Percentiles rank a stretch among this genome's conserved stretches.
These are phyloP conservation scores for Capillidium heterosporum DNA, from an alignment of 371 early-diverging fungal genomes.

Conservation along the genomic window DNA sequence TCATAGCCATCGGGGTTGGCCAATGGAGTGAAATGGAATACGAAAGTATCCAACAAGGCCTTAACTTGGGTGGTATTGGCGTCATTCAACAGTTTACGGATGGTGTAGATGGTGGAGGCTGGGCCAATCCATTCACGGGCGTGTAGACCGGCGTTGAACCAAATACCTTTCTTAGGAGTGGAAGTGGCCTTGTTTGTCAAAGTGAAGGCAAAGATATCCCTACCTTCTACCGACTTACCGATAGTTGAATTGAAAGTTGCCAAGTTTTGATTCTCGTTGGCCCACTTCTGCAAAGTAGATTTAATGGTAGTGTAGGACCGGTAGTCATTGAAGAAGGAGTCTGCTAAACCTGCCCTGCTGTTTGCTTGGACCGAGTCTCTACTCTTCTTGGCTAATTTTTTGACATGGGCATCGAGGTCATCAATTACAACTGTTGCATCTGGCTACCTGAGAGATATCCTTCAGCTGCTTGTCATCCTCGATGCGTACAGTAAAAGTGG, in stretches of 20 bases:
- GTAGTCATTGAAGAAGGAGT: conserved; percentile 20
- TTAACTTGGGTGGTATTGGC: not conserved
- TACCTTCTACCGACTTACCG: not conserved
- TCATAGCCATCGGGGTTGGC: conserved; percentile 39
- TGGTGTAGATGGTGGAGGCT: not conserved
- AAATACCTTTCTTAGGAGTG: not conserved
- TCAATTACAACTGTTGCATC: conserved; percentile 1
- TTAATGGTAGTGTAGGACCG: conserved; percentile 21
- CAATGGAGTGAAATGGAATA: conserved; percentile 28
- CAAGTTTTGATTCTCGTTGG: conserved; percentile 13
- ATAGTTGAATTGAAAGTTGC: not conserved
- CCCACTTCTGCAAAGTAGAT: conserved; percentile 18
- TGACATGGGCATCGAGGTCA: not conserved
- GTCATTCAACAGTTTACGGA: not conserved
- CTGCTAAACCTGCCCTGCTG: not conserved
- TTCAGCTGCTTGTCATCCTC: not conserved
- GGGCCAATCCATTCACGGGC: conserved; percentile 6
- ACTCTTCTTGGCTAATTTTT: not conserved
- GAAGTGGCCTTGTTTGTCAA: not conserved
- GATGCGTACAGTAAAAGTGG: not conserved
- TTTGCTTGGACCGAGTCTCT: no score
- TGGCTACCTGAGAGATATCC: not conserved
- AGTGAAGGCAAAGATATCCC: not conserved
- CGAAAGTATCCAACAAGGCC: conserved; percentile 16
- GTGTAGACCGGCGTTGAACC: not conserved